Conservation (phyloP, 2,329 filamentous ascomycete species). For the Colletotrichum lini region DNA sequence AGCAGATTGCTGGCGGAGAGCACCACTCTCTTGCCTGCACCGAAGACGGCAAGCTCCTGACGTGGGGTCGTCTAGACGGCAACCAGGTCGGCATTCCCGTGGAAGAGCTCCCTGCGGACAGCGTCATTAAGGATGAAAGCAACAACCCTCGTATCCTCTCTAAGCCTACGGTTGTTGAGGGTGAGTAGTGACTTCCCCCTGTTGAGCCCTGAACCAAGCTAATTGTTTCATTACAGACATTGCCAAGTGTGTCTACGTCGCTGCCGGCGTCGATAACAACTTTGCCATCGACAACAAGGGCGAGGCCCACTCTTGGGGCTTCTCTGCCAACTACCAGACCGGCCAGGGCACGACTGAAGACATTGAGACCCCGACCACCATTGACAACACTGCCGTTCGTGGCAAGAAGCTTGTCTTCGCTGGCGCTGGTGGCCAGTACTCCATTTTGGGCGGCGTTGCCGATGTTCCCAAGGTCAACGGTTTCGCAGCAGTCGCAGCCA, state of each 20-base stretch:
- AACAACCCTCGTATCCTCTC: conserved; percentile 80
- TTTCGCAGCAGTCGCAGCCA: conserved; percentile 28
- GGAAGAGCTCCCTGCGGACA: conserved; percentile 68
- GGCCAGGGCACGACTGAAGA: conserved; percentile 86
- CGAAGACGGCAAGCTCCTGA: conserved; percentile 68
- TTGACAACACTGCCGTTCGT: conserved; percentile 87
- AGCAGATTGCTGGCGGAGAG: conserved; percentile 74
- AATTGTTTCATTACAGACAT: conserved; percentile 52
- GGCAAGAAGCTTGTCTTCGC: conserved; percentile 82
- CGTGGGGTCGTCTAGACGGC: conserved; percentile 73
- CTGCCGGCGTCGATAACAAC: conserved; percentile 80
- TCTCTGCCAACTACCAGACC: conserved; percentile 84
- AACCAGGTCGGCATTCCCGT: conserved; percentile 71
- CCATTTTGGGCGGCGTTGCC: conserved; percentile 68
- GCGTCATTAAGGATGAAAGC: conserved; percentile 75
- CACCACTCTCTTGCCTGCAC: conserved; percentile 82
- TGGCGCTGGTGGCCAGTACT: conserved; percentile 91
- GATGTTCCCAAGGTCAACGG: conserved; percentile 50
- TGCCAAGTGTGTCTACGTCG: conserved; percentile 71
- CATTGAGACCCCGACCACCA: conserved; percentile 80
- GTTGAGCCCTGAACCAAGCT: conserved; percentile 1
- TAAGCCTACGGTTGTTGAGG: conserved; percentile 73
- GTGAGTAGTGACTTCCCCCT: conserved; percentile 55
- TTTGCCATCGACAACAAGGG: conserved; percentile 80
- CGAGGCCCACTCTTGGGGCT: conserved; percentile 84